Conservation (phyloP, 2,329 filamentous ascomycete species). For the Ophioceras dolichostomum region DNA sequence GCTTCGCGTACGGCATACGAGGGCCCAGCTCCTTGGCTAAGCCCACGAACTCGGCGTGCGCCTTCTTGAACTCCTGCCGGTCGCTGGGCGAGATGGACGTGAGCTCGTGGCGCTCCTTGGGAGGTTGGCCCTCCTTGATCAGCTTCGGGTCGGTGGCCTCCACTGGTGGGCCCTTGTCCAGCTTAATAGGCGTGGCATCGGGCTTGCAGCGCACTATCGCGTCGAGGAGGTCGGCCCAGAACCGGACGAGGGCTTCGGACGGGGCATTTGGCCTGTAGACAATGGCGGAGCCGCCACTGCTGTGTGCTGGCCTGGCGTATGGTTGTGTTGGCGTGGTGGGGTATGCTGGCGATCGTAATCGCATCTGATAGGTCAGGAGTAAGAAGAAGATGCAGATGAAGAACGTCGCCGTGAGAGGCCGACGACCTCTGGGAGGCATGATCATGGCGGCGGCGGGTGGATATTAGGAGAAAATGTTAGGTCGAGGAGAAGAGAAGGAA, state of each 20-base stretch:
- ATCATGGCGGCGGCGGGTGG: constrained; percentile 3
- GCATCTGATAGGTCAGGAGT: not conserved
- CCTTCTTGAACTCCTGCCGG: not conserved
- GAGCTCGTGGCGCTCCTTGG: not conserved
- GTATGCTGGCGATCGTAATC: too few species aligned
- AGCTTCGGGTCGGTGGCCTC: not conserved
- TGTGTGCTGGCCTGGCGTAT: not conserved
- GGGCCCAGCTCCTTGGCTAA: constrained; percentile 15
- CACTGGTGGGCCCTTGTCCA: not conserved
- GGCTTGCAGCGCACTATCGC: constrained; percentile 5
- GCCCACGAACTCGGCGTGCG: constrained; percentile 24
- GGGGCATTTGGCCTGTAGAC: constrained; percentile 1
- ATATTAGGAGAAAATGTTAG: too few species aligned
- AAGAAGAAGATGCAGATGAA: not conserved
- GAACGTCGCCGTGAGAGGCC: not conserved
- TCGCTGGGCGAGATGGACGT: constrained; percentile 1
- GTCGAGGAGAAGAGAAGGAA: too few species aligned
- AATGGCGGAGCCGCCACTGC: not conserved
- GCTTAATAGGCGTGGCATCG: not conserved
- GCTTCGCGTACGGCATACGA: constrained; percentile 16
- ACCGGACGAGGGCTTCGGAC: constrained; percentile 8
- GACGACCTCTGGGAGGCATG: constrained; percentile 1
- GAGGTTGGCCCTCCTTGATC: not conserved
- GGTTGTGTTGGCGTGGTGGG: too few species aligned
- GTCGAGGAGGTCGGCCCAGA: constrained; percentile 6